Base-by-base conservation (phyloP, 257 asterid genomes). In the Solanum ossicruentum region DNA sequence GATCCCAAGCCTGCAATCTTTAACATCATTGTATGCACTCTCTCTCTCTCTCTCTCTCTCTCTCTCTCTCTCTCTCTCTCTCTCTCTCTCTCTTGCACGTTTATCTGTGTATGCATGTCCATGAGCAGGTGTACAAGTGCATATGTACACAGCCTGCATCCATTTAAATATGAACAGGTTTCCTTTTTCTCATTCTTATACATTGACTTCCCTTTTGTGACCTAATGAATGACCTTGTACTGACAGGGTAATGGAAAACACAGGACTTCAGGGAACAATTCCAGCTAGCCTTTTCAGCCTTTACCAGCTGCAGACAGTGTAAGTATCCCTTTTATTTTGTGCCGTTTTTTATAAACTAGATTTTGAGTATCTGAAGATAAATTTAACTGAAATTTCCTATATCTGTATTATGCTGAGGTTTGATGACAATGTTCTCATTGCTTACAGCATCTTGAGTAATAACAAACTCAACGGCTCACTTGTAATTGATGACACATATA, bases 291-390 rank as follows among this genome's bases (percentile, higher is more conserved):
- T 95, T 84, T 95, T 95, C 85, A 84, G 89, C 85, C 93, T 90
- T 84, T 43, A 57, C 85, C 95, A 92, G 86, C 81, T 95, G 93
- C 97, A 95, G 85, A 91, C 91, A 85, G 94, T 95, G 99, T 95
- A 84, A 91, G 94, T 86, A 58, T 81, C 39, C 51, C 63, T 41
- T 39, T 18, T 12, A 60, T 65, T 23, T 55, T 61, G 84, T 36
- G 52, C 10, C 28, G 10, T 39, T 39, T 17, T 36, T 36, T 36
- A 69, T 9, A 70, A 10, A 70, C 28, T 39, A 70, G 39, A 18
- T 28, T 41, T 41, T 71, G 78, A 39, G 26, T 10, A 41, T 71
- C 21, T 67, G 75, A 36, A 16, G 15, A 16, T 36, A 16, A 67
- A 36, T 36, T 36, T 32, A 0, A 71, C 16, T 71, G 55, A 70